A percentile compares a stretch with the other conserved stretches of the same genome.
Conservation (phyloP, 257 asterid species). For the Orobanche coerulescens region DNA sequence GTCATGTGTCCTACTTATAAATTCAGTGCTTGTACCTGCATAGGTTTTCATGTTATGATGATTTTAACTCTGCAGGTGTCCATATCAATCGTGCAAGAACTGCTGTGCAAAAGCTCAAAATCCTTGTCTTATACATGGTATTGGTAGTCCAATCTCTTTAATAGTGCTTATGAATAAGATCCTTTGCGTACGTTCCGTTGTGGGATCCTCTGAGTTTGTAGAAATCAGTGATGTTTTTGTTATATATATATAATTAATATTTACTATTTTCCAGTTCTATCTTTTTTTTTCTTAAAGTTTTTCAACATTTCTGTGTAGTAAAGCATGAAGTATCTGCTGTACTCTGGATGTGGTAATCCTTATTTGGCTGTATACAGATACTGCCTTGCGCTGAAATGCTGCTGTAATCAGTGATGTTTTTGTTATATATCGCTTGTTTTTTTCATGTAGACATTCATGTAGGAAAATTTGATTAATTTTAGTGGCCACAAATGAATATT, state of each 20-base stretch:
- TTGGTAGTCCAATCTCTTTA: constrained; percentile 11
- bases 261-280: background rate
- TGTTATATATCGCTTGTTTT: no score
- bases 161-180: constrained; percentile 1
- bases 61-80: constrained; percentile 62
- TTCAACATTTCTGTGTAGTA: background rate
- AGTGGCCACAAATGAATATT: background rate
- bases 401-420: no score
- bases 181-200: background rate
- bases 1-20: background rate
- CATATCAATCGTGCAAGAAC: constrained; percentile 86
- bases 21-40: background rate
- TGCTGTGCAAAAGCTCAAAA: constrained; percentile 97
- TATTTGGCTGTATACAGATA: background rate
- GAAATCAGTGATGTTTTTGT: background rate
- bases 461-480: background rate
- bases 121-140: constrained; percentile 97
- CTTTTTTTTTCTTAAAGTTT: background rate
- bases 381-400: no score
- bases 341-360: constrained; percentile 11
- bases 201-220: background rate
- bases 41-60: constrained; percentile 8
- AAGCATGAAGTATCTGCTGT: background rate
- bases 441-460: background rate
- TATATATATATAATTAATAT: background rate